phyloP scores from a whole-genome alignment of 2,329 filamentous ascomycete genomes.

The Phaeoacremonium minimum region DNA sequence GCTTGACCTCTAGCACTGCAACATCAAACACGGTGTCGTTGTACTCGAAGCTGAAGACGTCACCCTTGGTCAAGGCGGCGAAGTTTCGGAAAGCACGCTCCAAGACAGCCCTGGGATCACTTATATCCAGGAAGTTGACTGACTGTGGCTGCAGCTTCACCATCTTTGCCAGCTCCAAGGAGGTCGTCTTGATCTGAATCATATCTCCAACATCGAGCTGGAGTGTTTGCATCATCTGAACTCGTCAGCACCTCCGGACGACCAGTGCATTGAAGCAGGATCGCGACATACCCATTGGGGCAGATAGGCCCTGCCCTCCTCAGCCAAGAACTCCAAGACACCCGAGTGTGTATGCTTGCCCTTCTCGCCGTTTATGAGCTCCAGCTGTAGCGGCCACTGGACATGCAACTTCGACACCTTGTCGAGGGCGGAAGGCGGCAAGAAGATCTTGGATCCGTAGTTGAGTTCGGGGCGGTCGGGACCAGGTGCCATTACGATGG shows the following conservation, averaged over 20 bases:
- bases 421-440: slow-evolving; percentile 93
- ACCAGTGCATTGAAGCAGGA: too few species aligned
- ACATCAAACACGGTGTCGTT: slow-evolving; percentile 94
- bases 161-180: slow-evolving; percentile 81
- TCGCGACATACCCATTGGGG: slow-evolving; percentile 82
- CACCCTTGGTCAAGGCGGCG: slow-evolving; percentile 56
- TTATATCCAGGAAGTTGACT: slow-evolving; percentile 90
- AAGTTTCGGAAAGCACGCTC: slow-evolving; percentile 61
- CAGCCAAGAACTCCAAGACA: slow-evolving; percentile 94
- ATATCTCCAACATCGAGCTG: slow-evolving; percentile 88
- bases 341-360: slow-evolving; percentile 83
- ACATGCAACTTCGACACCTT: slow-evolving; percentile 95
- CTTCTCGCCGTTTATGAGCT: slow-evolving; percentile 84
- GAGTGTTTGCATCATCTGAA: slow-evolving; percentile 88
- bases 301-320: slow-evolving; percentile 93
- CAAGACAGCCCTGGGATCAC: slow-evolving; percentile 92
- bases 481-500: slow-evolving; percentile 88
- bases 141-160: slow-evolving; percentile 97
- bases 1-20: slow-evolving; percentile 90
- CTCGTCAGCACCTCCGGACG: not conserved
- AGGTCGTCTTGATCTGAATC: slow-evolving; percentile 91
- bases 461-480: slow-evolving; percentile 86
- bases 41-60: slow-evolving; percentile 94
- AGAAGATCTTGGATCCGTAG: slow-evolving; percentile 95
- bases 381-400: slow-evolving; percentile 95